Percentiles rank a stretch among this genome's conserved stretches.
Conservation (phyloP, 495 filamentous ascomycete genomes). For the Xylaria longipes region DNA sequence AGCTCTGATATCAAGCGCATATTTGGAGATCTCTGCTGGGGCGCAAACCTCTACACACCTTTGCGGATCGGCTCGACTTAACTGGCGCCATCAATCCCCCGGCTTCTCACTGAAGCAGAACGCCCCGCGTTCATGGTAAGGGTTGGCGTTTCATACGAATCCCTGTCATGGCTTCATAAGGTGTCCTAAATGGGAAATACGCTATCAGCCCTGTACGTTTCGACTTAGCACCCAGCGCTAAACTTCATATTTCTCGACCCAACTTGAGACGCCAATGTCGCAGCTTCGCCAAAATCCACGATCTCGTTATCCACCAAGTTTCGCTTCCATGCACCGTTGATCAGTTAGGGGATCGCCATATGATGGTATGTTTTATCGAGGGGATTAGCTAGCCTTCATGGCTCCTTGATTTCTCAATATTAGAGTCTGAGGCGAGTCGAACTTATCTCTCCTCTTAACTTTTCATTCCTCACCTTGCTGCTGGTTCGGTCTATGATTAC, state of each 20-base stretch:
- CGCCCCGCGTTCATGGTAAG: background rate
- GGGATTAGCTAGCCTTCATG: background rate
- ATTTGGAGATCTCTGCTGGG: background rate
- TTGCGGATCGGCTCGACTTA: background rate
- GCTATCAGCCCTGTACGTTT: conserved; percentile 1
- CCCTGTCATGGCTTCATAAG: background rate
- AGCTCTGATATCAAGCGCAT: background rate
- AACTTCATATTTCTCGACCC: conserved; percentile 18
- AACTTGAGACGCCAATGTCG: conserved; percentile 24
- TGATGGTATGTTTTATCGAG: conserved; percentile 19
- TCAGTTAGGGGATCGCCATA: background rate
- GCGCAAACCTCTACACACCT: background rate
- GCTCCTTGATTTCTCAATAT: background rate
- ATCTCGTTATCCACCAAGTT: conserved; percentile 10
- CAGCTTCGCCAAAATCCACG: conserved; percentile 13
- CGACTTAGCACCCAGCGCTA: conserved; percentile 17
- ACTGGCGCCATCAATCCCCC: background rate
- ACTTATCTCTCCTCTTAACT: conserved; percentile 9
- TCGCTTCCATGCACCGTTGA: conserved; percentile 13
- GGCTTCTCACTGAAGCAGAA: background rate
- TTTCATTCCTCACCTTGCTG: conserved; percentile 33
- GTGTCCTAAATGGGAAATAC: conserved; percentile 8
- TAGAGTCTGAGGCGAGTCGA: background rate
- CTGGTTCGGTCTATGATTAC: conserved; percentile 30
- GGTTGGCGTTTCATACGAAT: conserved; percentile 15